Conservation (phyloP, 371 early-diverging fungal species). For the Umbelopsis sp. region DNA sequence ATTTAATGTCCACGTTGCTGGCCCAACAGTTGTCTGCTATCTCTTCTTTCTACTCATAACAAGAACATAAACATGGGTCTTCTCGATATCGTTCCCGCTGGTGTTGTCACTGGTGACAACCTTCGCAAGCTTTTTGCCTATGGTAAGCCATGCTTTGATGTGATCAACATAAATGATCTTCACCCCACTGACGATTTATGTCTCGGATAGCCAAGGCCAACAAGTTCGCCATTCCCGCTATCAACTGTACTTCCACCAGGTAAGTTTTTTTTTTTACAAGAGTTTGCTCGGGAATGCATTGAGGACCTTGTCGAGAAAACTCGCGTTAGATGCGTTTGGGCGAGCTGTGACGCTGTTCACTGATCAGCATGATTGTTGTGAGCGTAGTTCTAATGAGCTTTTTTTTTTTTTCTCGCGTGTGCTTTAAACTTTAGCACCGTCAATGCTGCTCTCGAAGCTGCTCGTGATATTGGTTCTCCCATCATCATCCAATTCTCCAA, state of each 20-base stretch:
- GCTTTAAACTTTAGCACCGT: slow-evolving; percentile 47
- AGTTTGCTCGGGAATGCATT: background rate
- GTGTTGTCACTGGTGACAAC: slow-evolving; percentile 80
- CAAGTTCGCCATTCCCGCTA: slow-evolving; percentile 80
- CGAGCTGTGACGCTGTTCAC: background rate
- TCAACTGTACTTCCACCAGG: slow-evolving; percentile 81
- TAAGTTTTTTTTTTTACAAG: background rate
- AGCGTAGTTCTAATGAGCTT: background rate
- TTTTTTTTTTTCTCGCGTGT: background rate
- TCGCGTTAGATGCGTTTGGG: background rate
- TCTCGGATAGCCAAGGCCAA: slow-evolving; percentile 55
- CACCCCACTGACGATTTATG: too few relatives aligned
- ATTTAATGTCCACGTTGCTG: slow-evolving; percentile 12
- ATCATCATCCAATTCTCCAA: slow-evolving; percentile 83
- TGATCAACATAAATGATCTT: too few relatives aligned
- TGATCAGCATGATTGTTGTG: background rate
- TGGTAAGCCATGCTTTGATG: slow-evolving; percentile 6
- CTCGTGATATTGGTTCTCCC: slow-evolving; percentile 77
- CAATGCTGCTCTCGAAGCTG: slow-evolving; percentile 82
- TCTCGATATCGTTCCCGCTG: slow-evolving; percentile 71
- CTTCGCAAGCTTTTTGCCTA: slow-evolving; percentile 75
- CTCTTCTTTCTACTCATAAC: background rate
- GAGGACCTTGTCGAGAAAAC: background rate
- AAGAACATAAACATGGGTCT: slow-evolving; percentile 51
- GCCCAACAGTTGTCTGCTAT: background rate